These are phyloP conservation scores for Lactarius evosmus DNA, from an alignment of 768 basidiomycete species.

Conservation along the genomic window DNA sequence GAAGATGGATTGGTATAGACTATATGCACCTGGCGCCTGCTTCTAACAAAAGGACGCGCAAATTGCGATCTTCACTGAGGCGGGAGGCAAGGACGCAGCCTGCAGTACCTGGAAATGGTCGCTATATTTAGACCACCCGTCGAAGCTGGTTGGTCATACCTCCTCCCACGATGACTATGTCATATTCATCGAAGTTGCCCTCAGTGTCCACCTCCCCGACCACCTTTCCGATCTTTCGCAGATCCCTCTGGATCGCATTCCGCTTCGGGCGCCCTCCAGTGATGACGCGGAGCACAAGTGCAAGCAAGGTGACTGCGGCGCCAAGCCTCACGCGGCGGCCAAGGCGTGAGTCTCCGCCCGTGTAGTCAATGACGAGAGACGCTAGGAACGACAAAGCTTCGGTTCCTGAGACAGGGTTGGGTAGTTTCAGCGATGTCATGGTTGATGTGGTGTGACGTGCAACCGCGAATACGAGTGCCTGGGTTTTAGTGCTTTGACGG, in stretches of 20 bases:
- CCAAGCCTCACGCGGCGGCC: constrained; percentile 13
- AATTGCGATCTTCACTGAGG: constrained; percentile 51
- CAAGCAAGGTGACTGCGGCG: constrained; percentile 5
- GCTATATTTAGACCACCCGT: neutral
- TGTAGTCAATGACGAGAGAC: constrained; percentile 1
- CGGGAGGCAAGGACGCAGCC: constrained; percentile 61
- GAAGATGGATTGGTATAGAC: neutral
- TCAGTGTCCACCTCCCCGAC: constrained; percentile 11
- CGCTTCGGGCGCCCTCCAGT: constrained; percentile 4
- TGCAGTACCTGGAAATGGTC: constrained; percentile 45
- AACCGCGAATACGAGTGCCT: neutral
- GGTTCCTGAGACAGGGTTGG: neutral
- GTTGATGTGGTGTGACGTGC: neutral
- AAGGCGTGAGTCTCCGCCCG: constrained; percentile 12
- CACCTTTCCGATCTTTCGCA: constrained; percentile 8
- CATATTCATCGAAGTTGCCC: constrained; percentile 33
- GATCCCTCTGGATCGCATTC: constrained; percentile 11
- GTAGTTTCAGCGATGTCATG: neutral
- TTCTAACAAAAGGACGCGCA: constrained; percentile 57
- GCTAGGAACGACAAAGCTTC: constrained; percentile 1
- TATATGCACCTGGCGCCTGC: constrained; percentile 53
- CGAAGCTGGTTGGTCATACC: constrained; percentile 29
- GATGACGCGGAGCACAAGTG: constrained; percentile 1
- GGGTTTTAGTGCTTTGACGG: neutral
- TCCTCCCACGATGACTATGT: constrained; percentile 40